Base-by-base conservation (phyloP, 495 filamentous ascomycete species). In the Hyaloscypha variabilis region DNA sequence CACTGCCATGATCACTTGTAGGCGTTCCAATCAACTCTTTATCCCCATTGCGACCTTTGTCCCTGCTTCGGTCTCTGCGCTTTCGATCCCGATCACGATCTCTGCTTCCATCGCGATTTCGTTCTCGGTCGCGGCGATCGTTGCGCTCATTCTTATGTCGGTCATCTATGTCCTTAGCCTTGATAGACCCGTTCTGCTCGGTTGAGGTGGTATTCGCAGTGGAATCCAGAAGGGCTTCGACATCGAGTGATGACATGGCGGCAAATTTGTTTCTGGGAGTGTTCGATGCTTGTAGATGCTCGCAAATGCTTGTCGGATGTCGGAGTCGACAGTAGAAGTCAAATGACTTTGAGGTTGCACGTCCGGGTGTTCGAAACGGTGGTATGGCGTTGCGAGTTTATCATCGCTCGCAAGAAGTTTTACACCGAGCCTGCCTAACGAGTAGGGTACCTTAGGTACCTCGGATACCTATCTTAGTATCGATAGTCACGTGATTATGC, bases 211-310 rank as follows among this genome's bases (percentile, higher is more conserved):
- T 79, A 69, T 84, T 88, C 49, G 93, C 93, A 69, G 93, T 93
- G 36, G 91, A 92, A 79, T 97, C 94, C 72, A 97, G 86, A 66
- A 97, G 88, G 71, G 93, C 93, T 85, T 97, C 93, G 71, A 97
- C 92, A 76, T 96, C 92, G 74, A 96, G 83, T 78, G 89, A 90
- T 75, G 93, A 94, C 93, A 97, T 97, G 56, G 71, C 79, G 67
- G 59, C 21, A 28, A 14, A 34, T 26, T 53, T 17, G 19, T 10
- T 65, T 23, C 46, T 5, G 10, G 0, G 25, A 59, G 57, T 28
- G 19, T 25, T 25, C n/a, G 11, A 8, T 24, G 46, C 10, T 55
- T 17, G 39, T 17, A 6, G 50, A 63, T 21, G 50, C 1, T 60
- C 42, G 29, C 8, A 19, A 19, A 50, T 17, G 19, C 13, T 11